These are phyloP conservation scores for Gaertneriomyces semiglobifer DNA, from an alignment of 192 early-diverging fungal genomes.

Conservation along the genomic window DNA sequence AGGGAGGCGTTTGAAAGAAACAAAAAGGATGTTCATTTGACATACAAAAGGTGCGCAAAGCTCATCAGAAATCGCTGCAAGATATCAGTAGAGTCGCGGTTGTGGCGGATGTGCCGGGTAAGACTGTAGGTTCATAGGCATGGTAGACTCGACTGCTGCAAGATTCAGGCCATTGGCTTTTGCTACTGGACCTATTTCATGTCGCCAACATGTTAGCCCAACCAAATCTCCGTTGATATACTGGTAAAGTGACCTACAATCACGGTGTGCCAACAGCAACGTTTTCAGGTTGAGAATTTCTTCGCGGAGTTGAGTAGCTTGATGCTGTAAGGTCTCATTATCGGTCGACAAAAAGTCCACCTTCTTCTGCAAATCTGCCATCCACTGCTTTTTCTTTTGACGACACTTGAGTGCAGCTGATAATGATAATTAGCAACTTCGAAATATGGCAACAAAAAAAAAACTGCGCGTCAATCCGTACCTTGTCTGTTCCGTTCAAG, in stretches of 20 bases:
- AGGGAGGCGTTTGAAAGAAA: no score
- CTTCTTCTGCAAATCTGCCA: conserved; percentile 71
- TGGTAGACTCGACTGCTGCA: conserved; percentile 18
- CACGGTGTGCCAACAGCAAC: conserved; percentile 70
- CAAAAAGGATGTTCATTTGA: no score
- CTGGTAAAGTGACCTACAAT: conserved; percentile 47
- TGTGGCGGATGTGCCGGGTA: conserved; percentile 4
- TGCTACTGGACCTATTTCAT: conserved; percentile 24
- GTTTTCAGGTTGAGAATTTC: conserved; percentile 73
- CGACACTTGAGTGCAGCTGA: conserved; percentile 86
- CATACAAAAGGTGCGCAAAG: no score
- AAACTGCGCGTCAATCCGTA: conserved; percentile 23
- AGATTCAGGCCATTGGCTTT: conserved; percentile 30
- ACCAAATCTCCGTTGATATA: neutral
- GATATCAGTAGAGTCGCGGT: neutral
- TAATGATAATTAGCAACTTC: neutral
- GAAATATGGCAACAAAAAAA: conserved; percentile 6
- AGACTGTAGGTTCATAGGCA: conserved; percentile 10
- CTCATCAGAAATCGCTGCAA: no score
- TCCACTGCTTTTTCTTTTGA: conserved; percentile 90
- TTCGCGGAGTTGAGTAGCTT: conserved; percentile 62
- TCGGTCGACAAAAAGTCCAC: conserved; percentile 61
- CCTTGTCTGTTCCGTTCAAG: conserved; percentile 86
- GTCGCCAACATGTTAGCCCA: neutral
- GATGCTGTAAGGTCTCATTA: conserved; percentile 61